These are phyloP conservation scores for Dentipellis sp. DNA, from an alignment of 768 basidiomycete genomes.

Conservation along the genomic window DNA sequence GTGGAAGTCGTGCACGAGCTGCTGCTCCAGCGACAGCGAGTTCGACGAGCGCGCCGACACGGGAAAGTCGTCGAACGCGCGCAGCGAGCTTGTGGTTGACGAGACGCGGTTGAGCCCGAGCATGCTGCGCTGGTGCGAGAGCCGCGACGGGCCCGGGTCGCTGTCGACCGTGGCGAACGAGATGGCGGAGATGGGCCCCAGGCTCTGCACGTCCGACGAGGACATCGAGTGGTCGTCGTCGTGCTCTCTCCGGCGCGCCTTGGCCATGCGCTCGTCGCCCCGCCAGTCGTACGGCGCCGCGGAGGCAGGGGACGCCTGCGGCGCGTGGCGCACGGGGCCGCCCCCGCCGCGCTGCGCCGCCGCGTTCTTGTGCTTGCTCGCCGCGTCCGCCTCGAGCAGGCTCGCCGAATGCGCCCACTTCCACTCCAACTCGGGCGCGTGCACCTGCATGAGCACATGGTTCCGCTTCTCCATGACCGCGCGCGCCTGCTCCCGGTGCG, in stretches of 20 bases:
- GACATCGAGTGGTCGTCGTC: slow-evolving; percentile 93
- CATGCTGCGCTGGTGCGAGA: slow-evolving; percentile 52
- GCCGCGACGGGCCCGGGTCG: slow-evolving; percentile 69
- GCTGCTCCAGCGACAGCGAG: slow-evolving; percentile 68
- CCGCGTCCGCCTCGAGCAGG: slow-evolving; percentile 21
- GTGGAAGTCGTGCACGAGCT: slow-evolving; percentile 66
- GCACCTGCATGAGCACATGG: slow-evolving; percentile 54
- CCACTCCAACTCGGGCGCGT: slow-evolving; percentile 52
- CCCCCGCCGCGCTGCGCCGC: slow-evolving; percentile 31
- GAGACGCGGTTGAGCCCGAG: slow-evolving; percentile 68
- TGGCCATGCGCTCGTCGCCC: slow-evolving; percentile 58
- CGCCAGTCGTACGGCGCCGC: slow-evolving; percentile 15
- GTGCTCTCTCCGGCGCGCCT: slow-evolving; percentile 73
- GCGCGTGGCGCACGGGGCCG: slow-evolving; percentile 54
- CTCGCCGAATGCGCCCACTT: slow-evolving; percentile 30
- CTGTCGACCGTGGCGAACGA: slow-evolving; percentile 82
- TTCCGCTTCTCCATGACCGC: slow-evolving; percentile 89
- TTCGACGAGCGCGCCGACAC: slow-evolving; percentile 71
- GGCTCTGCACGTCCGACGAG: slow-evolving; percentile 74
- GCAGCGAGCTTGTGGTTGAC: slow-evolving; percentile 66
- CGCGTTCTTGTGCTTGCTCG: slow-evolving; percentile 3
- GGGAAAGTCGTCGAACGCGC: slow-evolving; percentile 61
- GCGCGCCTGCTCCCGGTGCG: slow-evolving; percentile 79
- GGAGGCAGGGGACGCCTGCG: slow-evolving; percentile 29
- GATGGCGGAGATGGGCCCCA: slow-evolving; percentile 64